A percentile compares a stretch with the other conserved stretches of the same genome.
phyloP scores from a whole-genome alignment of 108 stramenopile genomes.

The Licmophora abbreviata region DNA sequence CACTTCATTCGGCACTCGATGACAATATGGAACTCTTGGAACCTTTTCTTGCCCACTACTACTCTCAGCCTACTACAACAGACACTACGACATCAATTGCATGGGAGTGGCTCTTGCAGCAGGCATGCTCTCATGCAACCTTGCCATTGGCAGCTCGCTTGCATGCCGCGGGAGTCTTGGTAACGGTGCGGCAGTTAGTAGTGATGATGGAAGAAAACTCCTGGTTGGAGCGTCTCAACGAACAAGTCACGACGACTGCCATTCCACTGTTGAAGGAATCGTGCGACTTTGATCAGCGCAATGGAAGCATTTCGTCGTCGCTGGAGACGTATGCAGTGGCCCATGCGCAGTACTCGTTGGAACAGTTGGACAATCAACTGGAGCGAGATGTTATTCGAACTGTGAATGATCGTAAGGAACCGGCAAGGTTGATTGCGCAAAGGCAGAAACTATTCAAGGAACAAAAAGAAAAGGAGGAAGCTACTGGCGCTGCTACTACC shows the following conservation, averaged over 20 bases:
- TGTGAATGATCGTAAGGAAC: constrained; percentile 55
- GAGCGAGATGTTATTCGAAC: constrained; percentile 44
- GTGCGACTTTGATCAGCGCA: too few relatives aligned
- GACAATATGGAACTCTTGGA: constrained; percentile 41
- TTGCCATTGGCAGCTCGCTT: background rate
- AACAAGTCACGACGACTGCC: too few relatives aligned
- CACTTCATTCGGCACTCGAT: constrained; percentile 59
- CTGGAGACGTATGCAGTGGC: too few relatives aligned
- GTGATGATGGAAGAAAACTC: background rate
- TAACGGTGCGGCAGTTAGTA: constrained; percentile 1
- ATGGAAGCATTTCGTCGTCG: too few relatives aligned
- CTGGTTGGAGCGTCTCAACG: too few relatives aligned
- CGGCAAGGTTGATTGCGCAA: constrained; percentile 55
- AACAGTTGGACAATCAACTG: constrained; percentile 46
- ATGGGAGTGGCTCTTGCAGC: background rate
- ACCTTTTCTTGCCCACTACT: background rate
- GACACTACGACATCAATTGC: background rate
- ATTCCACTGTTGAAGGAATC: too few relatives aligned
- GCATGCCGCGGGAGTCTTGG: constrained; percentile 1
- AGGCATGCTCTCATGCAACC: background rate
- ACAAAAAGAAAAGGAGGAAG: constrained; percentile 16
- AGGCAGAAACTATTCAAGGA: constrained; percentile 34
- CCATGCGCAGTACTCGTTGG: constrained; percentile 20
- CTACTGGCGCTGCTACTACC: background rate
- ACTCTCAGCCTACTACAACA: too few relatives aligned